Conservation (phyloP, 148 eudicot genomes). For the Linanthus parryae region DNA sequence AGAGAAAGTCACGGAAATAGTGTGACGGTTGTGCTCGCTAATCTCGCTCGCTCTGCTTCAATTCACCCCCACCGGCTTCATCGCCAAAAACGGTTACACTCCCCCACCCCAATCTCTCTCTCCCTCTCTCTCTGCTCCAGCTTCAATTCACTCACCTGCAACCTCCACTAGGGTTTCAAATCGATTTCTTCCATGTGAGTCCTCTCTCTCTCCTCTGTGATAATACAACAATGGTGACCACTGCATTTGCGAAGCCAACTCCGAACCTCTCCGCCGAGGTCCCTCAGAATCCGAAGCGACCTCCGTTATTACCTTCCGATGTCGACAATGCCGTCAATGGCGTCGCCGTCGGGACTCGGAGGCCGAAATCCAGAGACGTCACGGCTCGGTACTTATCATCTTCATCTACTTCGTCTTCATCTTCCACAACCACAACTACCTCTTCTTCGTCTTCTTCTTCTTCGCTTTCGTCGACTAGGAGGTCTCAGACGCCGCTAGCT, state of each 20-base stretch:
- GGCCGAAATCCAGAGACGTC: conserved; percentile 54
- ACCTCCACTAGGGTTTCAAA: no score
- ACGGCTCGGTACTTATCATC: conserved; percentile 53
- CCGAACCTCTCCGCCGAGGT: conserved; percentile 24
- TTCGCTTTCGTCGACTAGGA: conserved; percentile 20
- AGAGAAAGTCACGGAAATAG: no score
- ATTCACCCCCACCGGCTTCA: no score
- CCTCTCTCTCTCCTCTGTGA: not conserved
- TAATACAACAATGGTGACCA: conserved; percentile 32
- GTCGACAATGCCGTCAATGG: conserved; percentile 20
- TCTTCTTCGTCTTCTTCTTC: conserved; percentile 38
- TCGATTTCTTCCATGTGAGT: not conserved
- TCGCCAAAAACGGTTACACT: conserved; percentile 38
- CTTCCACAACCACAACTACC: conserved; percentile 30
- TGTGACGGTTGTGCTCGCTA: no score
- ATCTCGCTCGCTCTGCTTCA: no score
- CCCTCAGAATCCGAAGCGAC: conserved; percentile 33
- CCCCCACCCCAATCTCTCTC: conserved; percentile 7
- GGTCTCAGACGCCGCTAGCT: conserved; percentile 43
- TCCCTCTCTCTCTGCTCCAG: not conserved
- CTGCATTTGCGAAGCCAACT: conserved; percentile 42
- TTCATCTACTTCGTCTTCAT: conserved; percentile 32
- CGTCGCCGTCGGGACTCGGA: conserved; percentile 22
- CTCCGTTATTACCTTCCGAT: conserved; percentile 49
- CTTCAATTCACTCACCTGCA: not conserved